These are phyloP conservation scores for Clathrus columnatus DNA, from an alignment of 768 basidiomycete genomes.

Conservation along the genomic window DNA sequence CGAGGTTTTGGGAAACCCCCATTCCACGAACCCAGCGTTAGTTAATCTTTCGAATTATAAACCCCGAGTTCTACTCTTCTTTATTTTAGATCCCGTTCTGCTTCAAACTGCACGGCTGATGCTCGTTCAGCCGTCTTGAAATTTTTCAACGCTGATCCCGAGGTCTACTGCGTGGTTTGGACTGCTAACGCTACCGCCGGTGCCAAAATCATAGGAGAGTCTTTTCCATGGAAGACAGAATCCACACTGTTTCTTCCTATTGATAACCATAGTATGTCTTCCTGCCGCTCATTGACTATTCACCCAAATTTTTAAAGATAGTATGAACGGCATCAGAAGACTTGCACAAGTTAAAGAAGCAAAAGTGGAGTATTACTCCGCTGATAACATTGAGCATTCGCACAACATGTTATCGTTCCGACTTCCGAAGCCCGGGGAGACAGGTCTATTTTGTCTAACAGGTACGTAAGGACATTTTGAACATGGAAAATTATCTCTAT, in stretches of 20 bases:
- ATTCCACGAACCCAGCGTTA: slow-evolving; percentile 33
- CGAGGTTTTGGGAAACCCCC: slow-evolving; percentile 71
- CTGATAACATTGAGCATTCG: too few species aligned
- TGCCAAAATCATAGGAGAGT: slow-evolving; percentile 72
- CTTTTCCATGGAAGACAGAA: slow-evolving; percentile 43
- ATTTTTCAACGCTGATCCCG: slow-evolving; percentile 68
- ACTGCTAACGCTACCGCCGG: slow-evolving; percentile 74
- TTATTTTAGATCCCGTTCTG: too few species aligned
- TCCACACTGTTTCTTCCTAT: background rate
- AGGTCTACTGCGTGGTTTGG: slow-evolving; percentile 68
- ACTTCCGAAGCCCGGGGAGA: background rate
- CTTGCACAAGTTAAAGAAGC: background rate
- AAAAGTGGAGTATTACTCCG: background rate
- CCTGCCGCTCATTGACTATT: background rate
- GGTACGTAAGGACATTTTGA: too few species aligned
- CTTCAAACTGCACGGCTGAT: slow-evolving; percentile 54
- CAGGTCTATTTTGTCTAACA: background rate
- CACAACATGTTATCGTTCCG: too few species aligned
- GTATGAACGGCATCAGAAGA: background rate
- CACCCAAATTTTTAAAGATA: background rate
- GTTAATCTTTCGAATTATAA: background rate
- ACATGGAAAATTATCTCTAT: background rate
- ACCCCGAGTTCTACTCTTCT: slow-evolving; percentile 37
- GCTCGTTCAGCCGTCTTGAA: slow-evolving; percentile 65
- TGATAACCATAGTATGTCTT: background rate